Percentiles rank a stretch among this genome's conserved stretches.
Conservation (phyloP, 2,329 filamentous ascomycete genomes). For the Scleromitrula shiraiana region DNA sequence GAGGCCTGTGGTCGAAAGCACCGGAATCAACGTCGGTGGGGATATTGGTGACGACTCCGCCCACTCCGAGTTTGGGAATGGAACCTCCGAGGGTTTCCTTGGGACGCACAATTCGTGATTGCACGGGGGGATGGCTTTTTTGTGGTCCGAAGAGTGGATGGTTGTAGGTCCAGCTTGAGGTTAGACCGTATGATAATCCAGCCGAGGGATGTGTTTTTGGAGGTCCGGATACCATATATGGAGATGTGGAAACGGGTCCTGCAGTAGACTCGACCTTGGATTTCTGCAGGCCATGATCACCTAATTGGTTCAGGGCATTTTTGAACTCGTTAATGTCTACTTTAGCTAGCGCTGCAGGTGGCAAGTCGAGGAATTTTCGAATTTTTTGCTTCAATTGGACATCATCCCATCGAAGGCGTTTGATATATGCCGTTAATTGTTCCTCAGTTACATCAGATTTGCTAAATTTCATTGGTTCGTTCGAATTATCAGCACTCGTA, state of each 20-base stretch:
- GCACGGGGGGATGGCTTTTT: conserved; percentile 40
- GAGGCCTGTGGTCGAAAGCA: neutral
- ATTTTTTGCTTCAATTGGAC: conserved; percentile 45
- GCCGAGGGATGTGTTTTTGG: conserved; percentile 58
- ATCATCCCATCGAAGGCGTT: conserved; percentile 44
- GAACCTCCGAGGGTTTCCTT: conserved; percentile 30
- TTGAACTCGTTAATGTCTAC: neutral
- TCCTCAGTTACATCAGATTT: conserved; percentile 46
- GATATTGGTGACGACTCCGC: conserved; percentile 25
- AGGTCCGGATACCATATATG: conserved; percentile 40
- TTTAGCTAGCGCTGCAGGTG: conserved; percentile 20
- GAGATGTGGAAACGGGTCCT: conserved; percentile 25
- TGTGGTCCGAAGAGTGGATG: conserved; percentile 55
- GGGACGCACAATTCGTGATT: conserved; percentile 48
- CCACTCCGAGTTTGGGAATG: conserved; percentile 25
- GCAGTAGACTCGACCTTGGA: too few species aligned
- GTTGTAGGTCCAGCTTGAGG: conserved; percentile 46
- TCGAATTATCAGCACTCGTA: too few species aligned
- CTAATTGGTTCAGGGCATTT: too few species aligned
- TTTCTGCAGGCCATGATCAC: too few species aligned
- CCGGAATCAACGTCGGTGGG: conserved; percentile 11
- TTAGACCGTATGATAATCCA: conserved; percentile 53
- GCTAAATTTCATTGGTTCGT: too few species aligned
- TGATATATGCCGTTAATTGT: conserved; percentile 45
- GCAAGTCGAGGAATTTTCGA: conserved; percentile 53